Percentiles rank a stretch among this genome's conserved stretches.
Conservation (phyloP, 176 grass and related monocot genomes). For the Avena atlantica region DNA sequence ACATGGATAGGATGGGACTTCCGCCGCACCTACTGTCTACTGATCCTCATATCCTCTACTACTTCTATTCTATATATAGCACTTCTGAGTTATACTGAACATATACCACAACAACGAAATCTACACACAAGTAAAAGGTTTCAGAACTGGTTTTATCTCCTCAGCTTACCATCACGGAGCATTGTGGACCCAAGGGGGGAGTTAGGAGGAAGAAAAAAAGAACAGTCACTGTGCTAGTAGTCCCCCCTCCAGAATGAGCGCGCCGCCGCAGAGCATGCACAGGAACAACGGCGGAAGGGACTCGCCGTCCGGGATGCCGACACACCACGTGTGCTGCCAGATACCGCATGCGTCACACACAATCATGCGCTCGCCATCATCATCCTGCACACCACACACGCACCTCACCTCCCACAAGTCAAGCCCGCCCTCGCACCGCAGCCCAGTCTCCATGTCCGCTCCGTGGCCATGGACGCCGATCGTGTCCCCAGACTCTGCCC, state of each 20-base stretch:
- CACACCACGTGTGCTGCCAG: slow-evolving; percentile 82
- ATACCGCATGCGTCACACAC: slow-evolving; percentile 73
- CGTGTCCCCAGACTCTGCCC: slow-evolving; percentile 72
- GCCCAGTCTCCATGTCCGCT: slow-evolving; percentile 58
- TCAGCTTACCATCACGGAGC: slow-evolving; percentile 36
- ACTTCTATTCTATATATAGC: slow-evolving; percentile 25
- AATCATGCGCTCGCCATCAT: slow-evolving; percentile 94
- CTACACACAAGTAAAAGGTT: slow-evolving; percentile 29
- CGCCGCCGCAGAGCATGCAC: slow-evolving; percentile 66
- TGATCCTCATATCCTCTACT: slow-evolving; percentile 22
- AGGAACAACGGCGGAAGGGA: slow-evolving; percentile 71
- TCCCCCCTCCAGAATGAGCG: slow-evolving; percentile 48
- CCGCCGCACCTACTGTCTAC: slow-evolving; percentile 21
- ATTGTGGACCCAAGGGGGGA: not conserved
- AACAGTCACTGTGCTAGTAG: slow-evolving; percentile 50
- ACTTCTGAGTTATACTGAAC: slow-evolving; percentile 20
- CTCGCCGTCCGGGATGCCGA: slow-evolving; percentile 61
- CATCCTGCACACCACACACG: slow-evolving; percentile 68
- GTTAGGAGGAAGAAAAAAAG: slow-evolving; percentile 17
- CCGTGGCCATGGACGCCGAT: slow-evolving; percentile 62
- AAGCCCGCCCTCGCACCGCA: slow-evolving; percentile 66
- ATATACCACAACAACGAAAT: slow-evolving; percentile 21
- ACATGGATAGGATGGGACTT: slow-evolving; percentile 45
- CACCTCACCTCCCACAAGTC: slow-evolving; percentile 68
- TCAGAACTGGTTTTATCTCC: slow-evolving; percentile 31